Conservation (phyloP, 148 eudicot species). For the Cornus suecica region DNA sequence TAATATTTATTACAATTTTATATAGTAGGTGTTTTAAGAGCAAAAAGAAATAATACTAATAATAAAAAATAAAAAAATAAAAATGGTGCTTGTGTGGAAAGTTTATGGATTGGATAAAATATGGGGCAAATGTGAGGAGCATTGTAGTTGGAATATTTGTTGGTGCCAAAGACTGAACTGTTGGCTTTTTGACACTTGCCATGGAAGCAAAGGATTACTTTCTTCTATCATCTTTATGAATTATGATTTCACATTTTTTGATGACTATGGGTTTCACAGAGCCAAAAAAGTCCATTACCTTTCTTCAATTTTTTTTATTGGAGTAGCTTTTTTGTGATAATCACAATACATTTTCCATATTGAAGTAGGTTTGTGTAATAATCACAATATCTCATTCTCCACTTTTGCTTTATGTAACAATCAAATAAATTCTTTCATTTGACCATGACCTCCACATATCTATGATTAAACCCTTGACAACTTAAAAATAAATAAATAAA, state of each 20-base stretch:
- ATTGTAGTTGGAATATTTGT: neutral
- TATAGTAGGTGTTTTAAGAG: too few relatives aligned
- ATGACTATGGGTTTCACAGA: neutral
- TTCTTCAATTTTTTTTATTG: neutral
- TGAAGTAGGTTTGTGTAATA: neutral
- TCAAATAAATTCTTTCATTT: too few relatives aligned
- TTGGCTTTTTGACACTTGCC: neutral
- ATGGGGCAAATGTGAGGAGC: too few relatives aligned
- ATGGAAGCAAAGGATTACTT: neutral
- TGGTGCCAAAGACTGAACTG: neutral
- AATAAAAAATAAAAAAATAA: too few relatives aligned
- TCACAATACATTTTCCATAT: neutral
- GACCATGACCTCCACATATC: too few relatives aligned
- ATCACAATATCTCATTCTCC: neutral
- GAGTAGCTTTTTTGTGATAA: neutral
- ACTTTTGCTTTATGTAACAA: too few relatives aligned
- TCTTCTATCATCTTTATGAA: neutral
- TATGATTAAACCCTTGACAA: too few relatives aligned
- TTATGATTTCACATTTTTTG: neutral
- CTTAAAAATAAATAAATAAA: too few relatives aligned
- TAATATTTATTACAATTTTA: too few relatives aligned
- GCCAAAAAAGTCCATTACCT: neutral
- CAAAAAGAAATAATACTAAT: too few relatives aligned
- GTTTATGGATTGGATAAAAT: too few relatives aligned
- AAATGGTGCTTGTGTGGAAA: too few relatives aligned